Percentiles rank a stretch among this genome's conserved stretches.
phyloP scores from a whole-genome alignment of 2,329 filamentous ascomycete species.

The Epichloe uncinata region DNA sequence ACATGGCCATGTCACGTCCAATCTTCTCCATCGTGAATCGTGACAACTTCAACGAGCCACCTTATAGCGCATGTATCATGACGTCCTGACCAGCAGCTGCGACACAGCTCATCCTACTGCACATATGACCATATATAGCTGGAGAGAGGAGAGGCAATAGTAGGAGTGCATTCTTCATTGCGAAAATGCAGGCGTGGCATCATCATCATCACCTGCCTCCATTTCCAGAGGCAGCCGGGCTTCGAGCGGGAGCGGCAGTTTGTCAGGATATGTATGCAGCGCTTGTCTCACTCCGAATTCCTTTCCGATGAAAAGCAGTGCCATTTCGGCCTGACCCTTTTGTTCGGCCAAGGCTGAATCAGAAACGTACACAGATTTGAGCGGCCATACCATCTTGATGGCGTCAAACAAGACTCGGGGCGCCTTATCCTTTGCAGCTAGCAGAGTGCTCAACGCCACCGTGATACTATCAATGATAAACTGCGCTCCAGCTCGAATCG shows the following conservation, averaged over 20 bases:
- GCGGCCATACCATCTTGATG: constrained; percentile 25
- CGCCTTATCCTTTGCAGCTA: constrained; percentile 13
- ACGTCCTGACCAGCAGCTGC: no score
- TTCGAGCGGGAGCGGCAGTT: constrained; percentile 14
- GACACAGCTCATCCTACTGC: no score
- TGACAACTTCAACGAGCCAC: no score
- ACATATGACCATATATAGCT: no score
- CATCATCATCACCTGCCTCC: neutral
- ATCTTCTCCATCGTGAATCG: no score
- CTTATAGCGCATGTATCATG: no score
- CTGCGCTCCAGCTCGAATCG: constrained; percentile 15
- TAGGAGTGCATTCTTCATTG: neutral
- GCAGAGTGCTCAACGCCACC: constrained; percentile 13
- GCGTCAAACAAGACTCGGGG: constrained; percentile 24
- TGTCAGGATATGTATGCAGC: constrained; percentile 12
- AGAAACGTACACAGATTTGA: constrained; percentile 19
- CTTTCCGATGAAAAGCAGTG: constrained; percentile 20
- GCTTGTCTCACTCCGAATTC: constrained; percentile 26
- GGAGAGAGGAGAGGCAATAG: no score
- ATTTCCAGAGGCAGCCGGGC: constrained; percentile 12
- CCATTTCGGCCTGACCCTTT: constrained; percentile 13
- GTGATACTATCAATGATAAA: constrained; percentile 17
- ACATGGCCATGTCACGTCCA: no score
- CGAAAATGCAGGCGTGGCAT: neutral
- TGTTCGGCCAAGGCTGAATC: constrained; percentile 17